A percentile compares a stretch with the other conserved stretches of the same genome.
Conservation (phyloP, 2,329 filamentous ascomycete genomes). For the Capronia epimyces region DNA sequence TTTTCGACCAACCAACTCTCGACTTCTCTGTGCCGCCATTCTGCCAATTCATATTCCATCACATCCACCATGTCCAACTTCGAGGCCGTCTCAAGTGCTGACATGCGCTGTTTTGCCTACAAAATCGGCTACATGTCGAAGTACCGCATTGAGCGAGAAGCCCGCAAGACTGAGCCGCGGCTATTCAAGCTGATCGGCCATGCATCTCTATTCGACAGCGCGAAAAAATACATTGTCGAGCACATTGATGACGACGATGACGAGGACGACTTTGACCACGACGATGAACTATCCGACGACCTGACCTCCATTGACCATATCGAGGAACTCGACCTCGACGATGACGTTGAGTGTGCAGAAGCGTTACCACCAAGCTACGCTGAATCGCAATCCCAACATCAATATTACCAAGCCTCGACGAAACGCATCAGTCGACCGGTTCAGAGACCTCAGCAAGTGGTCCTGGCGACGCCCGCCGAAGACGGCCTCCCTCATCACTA, state of each 20-base stretch:
- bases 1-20: no score
- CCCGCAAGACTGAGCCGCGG: conserved; percentile 15
- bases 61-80: neutral
- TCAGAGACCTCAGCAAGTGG: neutral
- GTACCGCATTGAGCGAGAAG: conserved; percentile 19
- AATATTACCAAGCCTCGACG: neutral
- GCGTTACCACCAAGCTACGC: neutral
- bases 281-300: neutral
- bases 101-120: conserved; percentile 9
- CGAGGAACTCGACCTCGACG: conserved; percentile 1
- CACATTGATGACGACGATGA: conserved; percentile 7
- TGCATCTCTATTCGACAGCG: conserved; percentile 18
- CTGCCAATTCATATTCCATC: no score
- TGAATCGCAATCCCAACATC: neutral
- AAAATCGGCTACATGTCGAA: conserved; percentile 18
- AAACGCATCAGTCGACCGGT: neutral
- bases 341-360: conserved; percentile 1
- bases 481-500: neutral
- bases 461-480: neutral
- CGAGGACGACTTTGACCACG: neutral
- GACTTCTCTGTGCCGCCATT: no score
- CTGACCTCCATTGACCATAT: neutral
- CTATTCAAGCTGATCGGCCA: conserved; percentile 19
- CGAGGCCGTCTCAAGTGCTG: neutral
- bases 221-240: conserved; percentile 14